A percentile compares a stretch with the other conserved stretches of the same genome.
These are phyloP conservation scores for Cryphonectria naterciae DNA, from an alignment of 2,329 filamentous ascomycete genomes.

Conservation along the genomic window DNA sequence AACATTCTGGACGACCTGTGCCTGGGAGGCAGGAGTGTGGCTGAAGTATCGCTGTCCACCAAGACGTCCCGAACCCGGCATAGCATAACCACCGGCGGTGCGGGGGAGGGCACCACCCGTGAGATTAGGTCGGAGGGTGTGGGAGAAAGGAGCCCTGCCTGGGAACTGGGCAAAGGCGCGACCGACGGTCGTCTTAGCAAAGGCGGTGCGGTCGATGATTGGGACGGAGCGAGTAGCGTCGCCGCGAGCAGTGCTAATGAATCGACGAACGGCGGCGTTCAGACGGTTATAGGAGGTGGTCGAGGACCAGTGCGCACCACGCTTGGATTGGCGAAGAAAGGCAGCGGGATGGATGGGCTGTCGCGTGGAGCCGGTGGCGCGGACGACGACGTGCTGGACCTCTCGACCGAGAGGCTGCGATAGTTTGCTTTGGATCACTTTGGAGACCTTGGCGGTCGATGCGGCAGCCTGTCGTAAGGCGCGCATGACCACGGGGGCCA, in stretches of 20 bases:
- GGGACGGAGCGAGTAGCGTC: conserved; percentile 40
- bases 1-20: conserved; percentile 94
- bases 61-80: conserved; percentile 68
- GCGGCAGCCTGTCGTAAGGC: conserved; percentile 55
- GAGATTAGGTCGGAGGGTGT: conserved; percentile 85
- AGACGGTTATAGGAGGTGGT: conserved; percentile 47
- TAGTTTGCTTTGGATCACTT: conserved; percentile 56
- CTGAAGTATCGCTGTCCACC: conserved; percentile 87
- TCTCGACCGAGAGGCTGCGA: conserved; percentile 51
- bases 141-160: conserved; percentile 82
- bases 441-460: conserved; percentile 49
- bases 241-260: conserved; percentile 50
- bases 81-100: conserved; percentile 84
- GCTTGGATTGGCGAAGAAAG: conserved; percentile 55
- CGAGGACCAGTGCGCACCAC: conserved; percentile 54
- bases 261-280: conserved; percentile 53
- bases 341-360: conserved; percentile 59
- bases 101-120: conserved; percentile 85
- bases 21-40: conserved; percentile 80
- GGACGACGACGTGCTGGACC: conserved; percentile 51
- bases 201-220: conserved; percentile 53
- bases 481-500: conserved; percentile 60
- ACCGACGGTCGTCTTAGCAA: conserved; percentile 54
- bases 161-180: conserved; percentile 64
- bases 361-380: conserved; percentile 44